These are phyloP conservation scores for Acrocalymma vagum DNA, from an alignment of 2,329 filamentous ascomycete genomes.

Conservation along the genomic window DNA sequence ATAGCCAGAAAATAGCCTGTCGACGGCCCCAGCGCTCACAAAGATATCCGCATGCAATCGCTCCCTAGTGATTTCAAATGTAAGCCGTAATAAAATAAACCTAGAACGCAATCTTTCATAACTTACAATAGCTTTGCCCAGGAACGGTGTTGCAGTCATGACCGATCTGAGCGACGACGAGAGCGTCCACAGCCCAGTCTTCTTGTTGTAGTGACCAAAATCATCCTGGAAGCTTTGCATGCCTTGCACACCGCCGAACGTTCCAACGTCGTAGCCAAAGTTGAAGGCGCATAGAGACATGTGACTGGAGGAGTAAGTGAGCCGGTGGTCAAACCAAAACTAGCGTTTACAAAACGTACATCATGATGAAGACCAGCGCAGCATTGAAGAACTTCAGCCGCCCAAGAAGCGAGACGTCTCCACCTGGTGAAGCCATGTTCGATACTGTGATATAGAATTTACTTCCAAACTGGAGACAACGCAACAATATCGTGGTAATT, in stretches of 20 bases:
- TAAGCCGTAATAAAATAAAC: no score
- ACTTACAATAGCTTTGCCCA: slow-evolving; percentile 3
- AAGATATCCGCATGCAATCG: background rate
- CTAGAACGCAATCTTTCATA: no score
- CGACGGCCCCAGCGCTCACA: background rate
- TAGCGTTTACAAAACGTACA: background rate
- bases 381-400: background rate
- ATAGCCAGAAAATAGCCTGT: background rate
- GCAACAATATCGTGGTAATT: no score
- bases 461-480: no score
- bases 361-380: slow-evolving; percentile 2
- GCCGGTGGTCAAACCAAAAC: background rate
- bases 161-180: slow-evolving; percentile 2
- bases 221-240: slow-evolving; percentile 4
- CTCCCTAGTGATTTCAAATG: no score
- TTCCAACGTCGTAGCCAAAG: slow-evolving; percentile 4
- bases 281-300: slow-evolving; percentile 4
- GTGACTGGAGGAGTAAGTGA: background rate
- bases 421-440: no score
- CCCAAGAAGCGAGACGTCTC: no score
- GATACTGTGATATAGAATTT: no score
- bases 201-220: slow-evolving; percentile 4
- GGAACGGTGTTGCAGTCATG: slow-evolving; percentile 1
- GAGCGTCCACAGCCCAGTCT: background rate
- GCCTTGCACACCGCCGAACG: slow-evolving; percentile 2